These are phyloP conservation scores for Acer yangbiense DNA, from an alignment of 345 rosid genomes.

Conservation along the genomic window DNA sequence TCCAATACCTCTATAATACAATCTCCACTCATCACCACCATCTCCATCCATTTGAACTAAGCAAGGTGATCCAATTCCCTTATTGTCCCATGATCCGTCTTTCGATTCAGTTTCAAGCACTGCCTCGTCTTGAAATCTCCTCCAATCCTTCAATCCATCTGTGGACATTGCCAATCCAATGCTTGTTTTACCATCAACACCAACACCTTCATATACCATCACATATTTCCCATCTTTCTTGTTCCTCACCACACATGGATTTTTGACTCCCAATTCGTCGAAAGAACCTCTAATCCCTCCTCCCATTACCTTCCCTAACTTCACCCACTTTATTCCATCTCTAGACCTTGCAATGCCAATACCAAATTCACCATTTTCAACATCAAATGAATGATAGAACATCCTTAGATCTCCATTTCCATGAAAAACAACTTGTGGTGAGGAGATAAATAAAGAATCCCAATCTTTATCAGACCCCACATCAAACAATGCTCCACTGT, in stretches of 20 bases:
- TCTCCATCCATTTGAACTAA: slow-evolving; percentile 68
- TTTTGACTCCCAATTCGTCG: slow-evolving; percentile 60
- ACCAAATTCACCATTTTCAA: slow-evolving; percentile 40
- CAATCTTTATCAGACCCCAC: slow-evolving; percentile 73
- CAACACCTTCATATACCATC: slow-evolving; percentile 76
- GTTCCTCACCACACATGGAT: slow-evolving; percentile 59
- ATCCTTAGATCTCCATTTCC: slow-evolving; percentile 66
- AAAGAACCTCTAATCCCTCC: slow-evolving; percentile 50
- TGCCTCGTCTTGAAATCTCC: slow-evolving; percentile 41
- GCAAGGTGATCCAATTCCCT: slow-evolving; percentile 70
- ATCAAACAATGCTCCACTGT: slow-evolving; percentile 78
- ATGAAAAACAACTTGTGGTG: slow-evolving; percentile 73
- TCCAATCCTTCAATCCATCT: slow-evolving; percentile 70
- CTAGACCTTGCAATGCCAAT: slow-evolving; percentile 83
- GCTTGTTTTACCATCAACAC: slow-evolving; percentile 42
- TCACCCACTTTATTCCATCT: slow-evolving; percentile 82
- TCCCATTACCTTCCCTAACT: slow-evolving; percentile 66
- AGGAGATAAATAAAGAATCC: slow-evolving; percentile 75
- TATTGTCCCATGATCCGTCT: slow-evolving; percentile 57
- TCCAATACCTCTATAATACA: slow-evolving; percentile 69
- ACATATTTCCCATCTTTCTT: slow-evolving; percentile 60
- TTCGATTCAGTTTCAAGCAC: slow-evolving; percentile 40
- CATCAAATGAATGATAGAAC: slow-evolving; percentile 86
- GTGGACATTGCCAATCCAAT: slow-evolving; percentile 66
- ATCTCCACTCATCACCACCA: slow-evolving; percentile 60